Evolutionary conservation across 495 filamentous ascomycete genomes (phyloP), one percentile per base, ranked within the genome.

Genomic region (Sordaria brevicollis): DNA sequence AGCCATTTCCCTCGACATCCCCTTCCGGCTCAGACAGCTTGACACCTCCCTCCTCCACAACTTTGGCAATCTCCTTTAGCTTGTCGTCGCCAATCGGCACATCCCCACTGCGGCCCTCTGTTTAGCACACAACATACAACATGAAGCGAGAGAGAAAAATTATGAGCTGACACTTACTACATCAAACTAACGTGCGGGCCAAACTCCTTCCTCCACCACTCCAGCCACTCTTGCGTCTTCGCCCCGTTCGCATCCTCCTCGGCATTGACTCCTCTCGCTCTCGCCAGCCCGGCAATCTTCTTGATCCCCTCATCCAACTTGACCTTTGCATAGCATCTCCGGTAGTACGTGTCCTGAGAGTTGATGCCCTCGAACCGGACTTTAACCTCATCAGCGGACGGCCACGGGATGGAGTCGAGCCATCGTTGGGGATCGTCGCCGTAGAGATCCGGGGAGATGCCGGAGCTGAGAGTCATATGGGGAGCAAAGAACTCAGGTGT

Each of bases 181-280:
- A 77, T 72, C 71, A 79, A 66, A 68, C 76, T 78, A 35, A 79
- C 66, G 69, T 79, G 77, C 43, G 76, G 74, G 35, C 72, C 76
- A 70, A 68, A 79, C 25, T 35, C 74, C 62, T 34, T 17, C 31
- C 66, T 17, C 77, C 77, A 79, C 57, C 43, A 34, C n/a, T 62
- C 65, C 66, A 78, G 37, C 77, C 75, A 77, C 68, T 68, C 68
- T 67, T 72, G 37, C 70, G 75, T 76, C 73, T 72, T 73, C 19
- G 36, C 29, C 33, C 70, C 41, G 1, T 34, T 68, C 15, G 57
- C 67, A 17, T 35, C 67, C 0, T 68, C 71, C 39, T 71, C 74
- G 1, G 54, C 74, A 35, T 66, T 35, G 8, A 78, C 77, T 13
- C 73, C 77, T 11, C 62, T 33, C 35, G 69, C 71, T 68, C 77